phyloP scores from a whole-genome alignment of 371 early-diverging fungal species.

The Fennellomyces sp. region DNA sequence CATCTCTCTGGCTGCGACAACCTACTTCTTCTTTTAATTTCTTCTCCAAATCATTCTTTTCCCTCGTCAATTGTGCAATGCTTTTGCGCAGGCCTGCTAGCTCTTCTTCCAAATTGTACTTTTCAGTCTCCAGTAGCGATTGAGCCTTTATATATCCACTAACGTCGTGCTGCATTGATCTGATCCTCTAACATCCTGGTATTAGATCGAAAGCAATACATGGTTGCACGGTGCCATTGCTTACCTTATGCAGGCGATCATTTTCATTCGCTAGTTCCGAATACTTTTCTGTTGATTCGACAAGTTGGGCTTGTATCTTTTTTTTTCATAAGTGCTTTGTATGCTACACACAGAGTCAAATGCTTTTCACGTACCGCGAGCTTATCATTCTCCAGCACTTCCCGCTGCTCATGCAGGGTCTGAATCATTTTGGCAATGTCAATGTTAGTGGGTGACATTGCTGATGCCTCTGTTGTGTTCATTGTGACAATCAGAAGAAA shows the following conservation, averaged over 20 bases:
- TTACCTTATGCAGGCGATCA: slow-evolving; percentile 8
- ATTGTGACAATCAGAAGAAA: too few species aligned
- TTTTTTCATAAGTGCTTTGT: too few species aligned
- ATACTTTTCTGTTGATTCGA: neutral
- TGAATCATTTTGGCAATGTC: neutral
- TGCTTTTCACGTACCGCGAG: slow-evolving; percentile 1
- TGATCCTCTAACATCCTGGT: neutral
- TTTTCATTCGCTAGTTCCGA: slow-evolving; percentile 1
- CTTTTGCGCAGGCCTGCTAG: slow-evolving; percentile 13
- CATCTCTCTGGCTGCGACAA: too few species aligned
- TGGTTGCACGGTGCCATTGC: neutral
- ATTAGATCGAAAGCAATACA: too few species aligned
- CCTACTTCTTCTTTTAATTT: slow-evolving; percentile 23
- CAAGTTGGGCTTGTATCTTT: slow-evolving; percentile 5
- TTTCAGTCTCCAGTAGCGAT: slow-evolving; percentile 20
- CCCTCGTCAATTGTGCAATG: slow-evolving; percentile 7
- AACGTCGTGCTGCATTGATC: neutral
- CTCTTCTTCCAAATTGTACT: slow-evolving; percentile 24
- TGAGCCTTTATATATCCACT: neutral
- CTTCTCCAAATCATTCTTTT: slow-evolving; percentile 21
- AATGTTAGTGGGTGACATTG: neutral
- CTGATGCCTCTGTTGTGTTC: neutral
- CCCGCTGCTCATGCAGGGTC: neutral
- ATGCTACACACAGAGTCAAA: neutral
- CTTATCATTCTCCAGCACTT: slow-evolving; percentile 3